Percentiles rank a stretch among this genome's conserved stretches.
These are phyloP conservation scores for Kalanchoe fedtschenkoi DNA, from an alignment of 164 flowering plant genomes.

Conservation along the genomic window DNA sequence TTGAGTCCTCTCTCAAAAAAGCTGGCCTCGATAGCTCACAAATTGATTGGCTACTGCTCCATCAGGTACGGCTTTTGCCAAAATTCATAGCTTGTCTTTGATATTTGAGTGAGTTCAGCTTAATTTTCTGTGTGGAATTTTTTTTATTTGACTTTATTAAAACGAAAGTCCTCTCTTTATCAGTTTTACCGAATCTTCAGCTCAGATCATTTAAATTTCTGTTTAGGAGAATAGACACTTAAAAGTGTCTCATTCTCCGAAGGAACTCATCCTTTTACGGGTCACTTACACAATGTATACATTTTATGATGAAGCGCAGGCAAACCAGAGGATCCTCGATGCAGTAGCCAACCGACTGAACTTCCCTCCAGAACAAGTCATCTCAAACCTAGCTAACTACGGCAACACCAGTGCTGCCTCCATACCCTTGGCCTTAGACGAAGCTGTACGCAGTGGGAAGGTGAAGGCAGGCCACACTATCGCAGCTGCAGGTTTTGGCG, in stretches of 20 bases:
- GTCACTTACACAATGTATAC: background rate
- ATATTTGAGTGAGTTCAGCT: too few species aligned
- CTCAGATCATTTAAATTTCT: too few species aligned
- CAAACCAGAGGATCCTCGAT: background rate
- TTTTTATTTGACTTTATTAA: too few species aligned
- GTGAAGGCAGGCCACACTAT: background rate
- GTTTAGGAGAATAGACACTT: too few species aligned
- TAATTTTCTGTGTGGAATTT: too few species aligned
- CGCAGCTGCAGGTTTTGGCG: background rate
- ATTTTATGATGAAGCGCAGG: background rate
- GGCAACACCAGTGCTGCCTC: conserved; percentile 2
- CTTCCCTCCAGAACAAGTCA: conserved; percentile 1
- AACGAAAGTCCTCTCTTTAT: too few species aligned
- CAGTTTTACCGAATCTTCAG: background rate
- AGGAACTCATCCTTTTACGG: background rate
- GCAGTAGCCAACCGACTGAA: conserved; percentile 2
- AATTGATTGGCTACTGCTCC: conserved; percentile 90
- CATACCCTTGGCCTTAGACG: background rate
- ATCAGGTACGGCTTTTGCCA: conserved; percentile 55
- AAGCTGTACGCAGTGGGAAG: conserved; percentile 2
- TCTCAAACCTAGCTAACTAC: background rate
- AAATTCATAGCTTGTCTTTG: too few species aligned
- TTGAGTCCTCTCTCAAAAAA: conserved; percentile 57
- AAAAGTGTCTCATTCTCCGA: too few species aligned
- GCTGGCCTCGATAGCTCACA: conserved; percentile 52